Evolutionary conservation across 2,329 filamentous ascomycete genomes (phyloP), one percentile per base, ranked within the genome.

Genomic region (Fusarium denticulatum): DNA sequence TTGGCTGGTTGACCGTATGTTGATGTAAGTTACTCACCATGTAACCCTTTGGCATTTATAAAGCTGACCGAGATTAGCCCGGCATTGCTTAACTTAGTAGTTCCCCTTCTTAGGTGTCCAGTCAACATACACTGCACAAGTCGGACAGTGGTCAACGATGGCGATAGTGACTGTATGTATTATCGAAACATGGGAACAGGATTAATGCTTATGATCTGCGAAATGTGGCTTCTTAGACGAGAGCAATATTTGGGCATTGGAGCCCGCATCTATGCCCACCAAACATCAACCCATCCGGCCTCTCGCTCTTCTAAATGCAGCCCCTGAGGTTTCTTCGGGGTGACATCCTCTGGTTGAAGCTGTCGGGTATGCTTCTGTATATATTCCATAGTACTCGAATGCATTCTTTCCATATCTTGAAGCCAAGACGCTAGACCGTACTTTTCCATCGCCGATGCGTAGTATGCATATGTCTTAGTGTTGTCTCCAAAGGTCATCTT

Each of bases 1-100:
- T 30, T 57, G 28, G 53, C 53, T 57, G n/a, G 53, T 28, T 15
- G n/a, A 57, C 28, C 22, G n/a, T 14, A 57, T 57, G 8, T 57
- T 57, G 6, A 57, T 57, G 40, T 57, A 18, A 6, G 40, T 15
- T 26, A 26, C 28, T 1, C n/a, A 18, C 6, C 0, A 20, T 36
- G 4, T 4, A 26, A 26, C 10, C 30, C 22, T 12, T 1, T 36
- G 1, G n/a, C 0, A 18, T 36, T 20, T 1, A 18, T 6, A 14
- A 18, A 52, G 47, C 47, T 52, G 15, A 52, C 32, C 2, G 5
- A 20, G 47, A 36, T 20, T 57, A 57, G 53, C 5, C 53, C 16
- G 5, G 40, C 16, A 6, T 7, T 57, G 4, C 39, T 57, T 11
- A 57, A 57, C 32, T 57, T 4, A 1, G 16, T 57, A 34, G 53